Evolutionary conservation across 108 stramenopile species (phyloP).

Genomic region (Cyclotella distinguenda): DNA sequence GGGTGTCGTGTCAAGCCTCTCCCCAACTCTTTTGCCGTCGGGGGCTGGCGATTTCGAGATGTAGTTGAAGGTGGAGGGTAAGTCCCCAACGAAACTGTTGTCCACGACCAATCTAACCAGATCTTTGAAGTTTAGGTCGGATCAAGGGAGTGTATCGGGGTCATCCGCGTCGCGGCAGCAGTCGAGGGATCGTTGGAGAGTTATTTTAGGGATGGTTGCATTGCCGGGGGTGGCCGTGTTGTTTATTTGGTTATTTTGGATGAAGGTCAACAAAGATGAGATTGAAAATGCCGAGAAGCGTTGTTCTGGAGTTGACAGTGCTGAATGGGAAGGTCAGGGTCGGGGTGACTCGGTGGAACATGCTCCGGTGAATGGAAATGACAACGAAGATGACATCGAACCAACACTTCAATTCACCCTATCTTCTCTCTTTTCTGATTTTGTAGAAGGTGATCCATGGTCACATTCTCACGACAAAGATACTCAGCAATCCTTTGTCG

Average conservation of each 20-base stretch:
- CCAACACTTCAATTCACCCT: neutral
- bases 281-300: neutral
- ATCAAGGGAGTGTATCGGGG: too few relatives aligned
- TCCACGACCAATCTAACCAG: too few relatives aligned
- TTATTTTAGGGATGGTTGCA: conserved; percentile 7
- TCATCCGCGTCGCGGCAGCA: too few relatives aligned
- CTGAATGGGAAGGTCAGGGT: neutral
- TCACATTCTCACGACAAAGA: neutral
- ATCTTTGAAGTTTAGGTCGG: too few relatives aligned
- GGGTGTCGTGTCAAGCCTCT: conserved; percentile 48
- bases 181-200: too few relatives aligned
- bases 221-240: conserved; percentile 49
- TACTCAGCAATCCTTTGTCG: conserved; percentile 32
- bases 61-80: too few relatives aligned
- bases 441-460: neutral
- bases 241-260: conserved; percentile 22
- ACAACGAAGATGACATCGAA: neutral
- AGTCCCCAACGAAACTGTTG: too few relatives aligned
- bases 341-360: conserved; percentile 13
- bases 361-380: neutral
- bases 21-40: too few relatives aligned
- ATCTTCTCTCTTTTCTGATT: conserved; percentile 19
- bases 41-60: too few relatives aligned
- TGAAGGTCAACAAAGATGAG: conserved; percentile 1
- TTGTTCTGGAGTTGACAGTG: neutral